Conservation (phyloP, 257 asterid genomes). For the Rehmannia glutinosa region DNA sequence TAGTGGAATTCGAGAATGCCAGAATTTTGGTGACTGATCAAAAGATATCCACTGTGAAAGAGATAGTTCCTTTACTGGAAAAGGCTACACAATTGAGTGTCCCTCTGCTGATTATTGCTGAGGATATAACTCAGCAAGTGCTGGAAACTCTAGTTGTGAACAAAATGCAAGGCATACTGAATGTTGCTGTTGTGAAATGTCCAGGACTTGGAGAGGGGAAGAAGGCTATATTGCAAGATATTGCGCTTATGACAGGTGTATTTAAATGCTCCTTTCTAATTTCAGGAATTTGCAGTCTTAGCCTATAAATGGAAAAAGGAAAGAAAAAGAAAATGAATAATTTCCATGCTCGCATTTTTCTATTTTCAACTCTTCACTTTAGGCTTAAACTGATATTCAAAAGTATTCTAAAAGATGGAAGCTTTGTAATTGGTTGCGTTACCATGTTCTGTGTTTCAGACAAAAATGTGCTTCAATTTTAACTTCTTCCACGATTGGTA, state of each 20-base stretch:
- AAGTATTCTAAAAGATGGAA: neutral
- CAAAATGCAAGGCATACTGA: slow-evolving; percentile 71
- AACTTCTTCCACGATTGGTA: slow-evolving; percentile 10
- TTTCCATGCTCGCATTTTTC: neutral
- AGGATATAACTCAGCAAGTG: slow-evolving; percentile 72
- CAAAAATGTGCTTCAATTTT: neutral
- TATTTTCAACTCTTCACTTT: neutral
- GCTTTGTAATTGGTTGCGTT: neutral
- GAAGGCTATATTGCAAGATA: slow-evolving; percentile 87
- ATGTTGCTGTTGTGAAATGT: slow-evolving; percentile 81
- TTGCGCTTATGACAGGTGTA: slow-evolving; percentile 91
- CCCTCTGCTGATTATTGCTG: slow-evolving; percentile 86
- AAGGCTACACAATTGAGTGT: slow-evolving; percentile 87
- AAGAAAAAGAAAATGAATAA: neutral
- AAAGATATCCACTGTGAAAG: slow-evolving; percentile 54
- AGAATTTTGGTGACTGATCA: slow-evolving; percentile 89
- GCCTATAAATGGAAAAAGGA: neutral
- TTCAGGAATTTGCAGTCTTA: neutral
- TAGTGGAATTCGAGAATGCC: slow-evolving; percentile 81
- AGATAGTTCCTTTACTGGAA: slow-evolving; percentile 88
- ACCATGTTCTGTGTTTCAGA: neutral
- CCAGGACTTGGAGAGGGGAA: slow-evolving; percentile 78
- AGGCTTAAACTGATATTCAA: neutral
- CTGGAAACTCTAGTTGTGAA: slow-evolving; percentile 77
- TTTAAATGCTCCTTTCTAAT: neutral